These are phyloP conservation scores for Fomitopsis serialis DNA, from an alignment of 768 basidiomycete species.

Conservation along the genomic window DNA sequence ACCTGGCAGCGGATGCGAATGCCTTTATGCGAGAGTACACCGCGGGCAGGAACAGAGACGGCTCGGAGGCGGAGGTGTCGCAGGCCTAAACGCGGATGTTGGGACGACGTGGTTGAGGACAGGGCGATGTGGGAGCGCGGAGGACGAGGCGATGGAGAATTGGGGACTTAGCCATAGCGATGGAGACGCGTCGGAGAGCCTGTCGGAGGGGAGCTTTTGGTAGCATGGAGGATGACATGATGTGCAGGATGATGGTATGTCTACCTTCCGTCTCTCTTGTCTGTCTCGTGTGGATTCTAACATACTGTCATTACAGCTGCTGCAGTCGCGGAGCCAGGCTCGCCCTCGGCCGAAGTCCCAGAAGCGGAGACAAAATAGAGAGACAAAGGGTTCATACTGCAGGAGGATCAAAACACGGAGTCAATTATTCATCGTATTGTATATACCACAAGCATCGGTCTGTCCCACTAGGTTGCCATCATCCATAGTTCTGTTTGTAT, in stretches of 20 bases:
- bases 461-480: background rate
- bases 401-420: background rate
- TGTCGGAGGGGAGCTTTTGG: slow-evolving; percentile 11
- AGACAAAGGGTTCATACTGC: background rate
- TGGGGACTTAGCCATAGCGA: slow-evolving; percentile 36
- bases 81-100: background rate
- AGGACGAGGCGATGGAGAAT: slow-evolving; percentile 27
- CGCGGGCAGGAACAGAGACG: too few relatives aligned
- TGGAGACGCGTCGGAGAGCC: slow-evolving; percentile 20
- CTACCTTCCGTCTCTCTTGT: background rate
- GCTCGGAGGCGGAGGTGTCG: background rate
- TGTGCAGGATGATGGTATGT: slow-evolving; percentile 4
- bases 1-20: background rate
- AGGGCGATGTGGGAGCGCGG: slow-evolving; percentile 12
- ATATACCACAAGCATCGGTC: background rate
- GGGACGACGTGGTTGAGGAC: slow-evolving; percentile 6
- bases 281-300: background rate
- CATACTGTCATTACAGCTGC: background rate
- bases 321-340: background rate
- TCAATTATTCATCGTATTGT: background rate
- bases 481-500: background rate
- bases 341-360: background rate
- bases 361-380: background rate
- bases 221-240: slow-evolving; percentile 8
- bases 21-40: too few relatives aligned